Percentiles rank a stretch among this genome's conserved stretches.
Conservation (phyloP, 441 rosid species). For the Eutrema salsugineum region DNA sequence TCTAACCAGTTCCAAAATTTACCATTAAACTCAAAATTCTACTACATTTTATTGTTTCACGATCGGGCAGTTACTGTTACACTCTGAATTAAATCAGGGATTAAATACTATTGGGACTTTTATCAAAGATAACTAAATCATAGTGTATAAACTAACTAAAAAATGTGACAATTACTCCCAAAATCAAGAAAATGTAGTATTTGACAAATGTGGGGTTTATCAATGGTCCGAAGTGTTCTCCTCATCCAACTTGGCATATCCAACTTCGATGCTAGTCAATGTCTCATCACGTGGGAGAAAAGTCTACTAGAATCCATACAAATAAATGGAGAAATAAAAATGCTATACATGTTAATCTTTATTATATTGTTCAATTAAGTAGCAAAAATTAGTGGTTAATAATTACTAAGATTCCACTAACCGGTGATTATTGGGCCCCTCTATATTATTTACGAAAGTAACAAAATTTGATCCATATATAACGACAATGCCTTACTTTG, state of each 20-base stretch:
- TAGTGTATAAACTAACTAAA: background rate
- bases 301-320: background rate
- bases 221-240: background rate
- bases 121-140: background rate
- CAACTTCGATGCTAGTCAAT: conserved; percentile 2
- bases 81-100: background rate
- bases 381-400: background rate
- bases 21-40: no score
- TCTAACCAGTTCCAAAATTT: no score
- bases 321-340: background rate
- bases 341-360: background rate
- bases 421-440: conserved; percentile 3
- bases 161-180: background rate
- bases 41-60: no score
- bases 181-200: background rate
- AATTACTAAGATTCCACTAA: background rate
- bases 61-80: background rate
- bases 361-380: background rate
- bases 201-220: background rate
- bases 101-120: background rate
- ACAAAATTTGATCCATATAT: background rate
- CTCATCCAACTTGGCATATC: conserved; percentile 1
- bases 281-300: conserved; percentile 2
- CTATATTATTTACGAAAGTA: background rate
- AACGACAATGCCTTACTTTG: background rate